Conservation (phyloP, 2,329 filamentous ascomycete genomes). For the Knufia petricola region DNA sequence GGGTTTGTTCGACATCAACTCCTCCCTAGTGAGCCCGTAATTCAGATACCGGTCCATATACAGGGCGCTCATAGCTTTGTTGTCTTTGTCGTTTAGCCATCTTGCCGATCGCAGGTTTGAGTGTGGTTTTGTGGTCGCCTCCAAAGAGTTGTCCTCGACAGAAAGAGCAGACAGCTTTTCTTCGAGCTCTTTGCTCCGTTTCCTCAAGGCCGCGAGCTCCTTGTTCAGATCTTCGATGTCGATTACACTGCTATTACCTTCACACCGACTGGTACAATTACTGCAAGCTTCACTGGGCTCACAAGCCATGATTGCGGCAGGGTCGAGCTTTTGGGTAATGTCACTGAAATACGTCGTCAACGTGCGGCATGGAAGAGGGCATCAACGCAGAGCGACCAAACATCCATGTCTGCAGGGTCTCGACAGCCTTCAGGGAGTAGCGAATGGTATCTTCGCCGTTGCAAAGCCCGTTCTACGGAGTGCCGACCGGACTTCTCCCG, state of each 20-base stretch:
- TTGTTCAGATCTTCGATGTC: conserved; percentile 33
- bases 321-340: neutral
- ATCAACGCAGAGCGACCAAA: neutral
- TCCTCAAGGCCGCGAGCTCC: conserved; percentile 31
- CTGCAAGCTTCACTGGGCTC: conserved; percentile 3
- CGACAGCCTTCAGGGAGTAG: neutral
- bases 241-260: neutral
- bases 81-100: conserved; percentile 38
- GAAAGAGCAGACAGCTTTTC: conserved; percentile 26
- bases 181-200: conserved; percentile 31
- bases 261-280: conserved; percentile 4
- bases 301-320: neutral
- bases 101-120: conserved; percentile 32
- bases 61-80: conserved; percentile 37
- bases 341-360: neutral
- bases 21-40: conserved; percentile 41
- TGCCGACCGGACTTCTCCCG: neutral
- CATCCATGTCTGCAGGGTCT: neutral
- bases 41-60: conserved; percentile 45
- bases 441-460: neutral
- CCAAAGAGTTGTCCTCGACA: conserved; percentile 13
- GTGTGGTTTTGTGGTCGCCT: conserved; percentile 8
- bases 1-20: conserved; percentile 41
- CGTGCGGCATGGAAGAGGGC: too few relatives aligned
- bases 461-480: neutral